These are phyloP conservation scores for Zygosaccharomyces pseudorouxii DNA, from an alignment of 805 yeast species.

Conservation along the genomic window DNA sequence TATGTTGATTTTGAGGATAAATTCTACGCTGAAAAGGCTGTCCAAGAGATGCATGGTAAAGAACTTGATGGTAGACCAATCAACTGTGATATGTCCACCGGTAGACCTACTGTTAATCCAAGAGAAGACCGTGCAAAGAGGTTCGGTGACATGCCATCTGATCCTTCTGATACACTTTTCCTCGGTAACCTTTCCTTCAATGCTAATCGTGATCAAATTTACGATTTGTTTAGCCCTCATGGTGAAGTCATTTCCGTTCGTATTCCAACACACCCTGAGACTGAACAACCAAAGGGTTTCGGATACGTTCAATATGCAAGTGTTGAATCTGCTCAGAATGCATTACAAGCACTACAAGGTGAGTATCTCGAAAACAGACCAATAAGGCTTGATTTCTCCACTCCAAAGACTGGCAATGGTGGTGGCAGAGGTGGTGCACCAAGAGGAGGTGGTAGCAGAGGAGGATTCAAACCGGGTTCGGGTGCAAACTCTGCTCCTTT, in stretches of 20 bases:
- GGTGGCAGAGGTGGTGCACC: constrained; percentile 37
- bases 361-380: constrained; percentile 86
- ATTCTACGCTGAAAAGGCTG: constrained; percentile 79
- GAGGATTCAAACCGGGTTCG: constrained; percentile 29
- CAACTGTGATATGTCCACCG: constrained; percentile 86
- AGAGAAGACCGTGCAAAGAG: constrained; percentile 74
- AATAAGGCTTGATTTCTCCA: constrained; percentile 89
- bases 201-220: constrained; percentile 75
- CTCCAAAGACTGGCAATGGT: constrained; percentile 68
- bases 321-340: constrained; percentile 86
- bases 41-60: constrained; percentile 78
- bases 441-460: constrained; percentile 37
- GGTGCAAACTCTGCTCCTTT: constrained; percentile 67
- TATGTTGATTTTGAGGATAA: constrained; percentile 88
- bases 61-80: constrained; percentile 97
- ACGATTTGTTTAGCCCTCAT: constrained; percentile 64
- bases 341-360: constrained; percentile 83
- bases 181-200: constrained; percentile 94
- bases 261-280: constrained; percentile 97
- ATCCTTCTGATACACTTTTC: constrained; percentile 93
- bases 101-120: constrained; percentile 64
- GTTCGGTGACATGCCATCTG: constrained; percentile 85
- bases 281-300: constrained; percentile 98
- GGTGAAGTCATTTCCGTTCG: constrained; percentile 87
- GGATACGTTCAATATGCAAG: constrained; percentile 92